Evolutionary conservation across 768 basidiomycete genomes (phyloP).

Genomic region (Lactarius deliciosus): DNA sequence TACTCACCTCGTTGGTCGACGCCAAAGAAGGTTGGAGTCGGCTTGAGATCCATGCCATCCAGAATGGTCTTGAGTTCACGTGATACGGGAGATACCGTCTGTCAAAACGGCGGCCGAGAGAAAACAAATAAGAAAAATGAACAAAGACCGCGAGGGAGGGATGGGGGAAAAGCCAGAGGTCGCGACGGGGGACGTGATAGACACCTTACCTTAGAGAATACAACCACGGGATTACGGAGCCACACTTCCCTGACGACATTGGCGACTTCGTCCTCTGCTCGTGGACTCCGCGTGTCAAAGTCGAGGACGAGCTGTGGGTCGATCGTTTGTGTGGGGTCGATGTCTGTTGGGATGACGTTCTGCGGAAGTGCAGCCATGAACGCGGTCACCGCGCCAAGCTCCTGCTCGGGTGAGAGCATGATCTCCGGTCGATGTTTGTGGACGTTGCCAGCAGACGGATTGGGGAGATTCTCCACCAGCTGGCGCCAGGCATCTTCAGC

Average conservation of each 20-base stretch:
- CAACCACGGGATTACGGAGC: constrained; percentile 69
- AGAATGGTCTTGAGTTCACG: constrained; percentile 67
- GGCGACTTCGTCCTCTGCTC: constrained; percentile 59
- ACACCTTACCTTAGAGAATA: constrained; percentile 63
- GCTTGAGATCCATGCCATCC: constrained; percentile 53
- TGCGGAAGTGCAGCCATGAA: constrained; percentile 73
- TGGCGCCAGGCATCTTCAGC: constrained; percentile 22
- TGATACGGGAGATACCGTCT: constrained; percentile 64
- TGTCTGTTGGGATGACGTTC: constrained; percentile 66
- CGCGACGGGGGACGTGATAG: constrained; percentile 13
- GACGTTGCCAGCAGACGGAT: constrained; percentile 24
- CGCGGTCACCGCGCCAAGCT: constrained; percentile 71
- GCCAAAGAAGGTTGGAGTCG: constrained; percentile 65
- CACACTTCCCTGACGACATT: constrained; percentile 65
- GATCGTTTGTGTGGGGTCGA: constrained; percentile 63
- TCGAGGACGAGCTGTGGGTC: constrained; percentile 82
- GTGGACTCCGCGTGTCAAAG: constrained; percentile 70
- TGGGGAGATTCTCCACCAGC: constrained; percentile 11
- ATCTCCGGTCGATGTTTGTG: constrained; percentile 41
- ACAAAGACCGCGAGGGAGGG: neutral
- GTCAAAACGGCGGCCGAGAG: neutral
- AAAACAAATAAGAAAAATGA: neutral
- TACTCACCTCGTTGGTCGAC: constrained; percentile 58
- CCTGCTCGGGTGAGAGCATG: constrained; percentile 52
- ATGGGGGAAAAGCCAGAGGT: constrained; percentile 12